Evolutionary conservation across 257 asterid genomes (phyloP).

Genomic region (Plantago major): DNA sequence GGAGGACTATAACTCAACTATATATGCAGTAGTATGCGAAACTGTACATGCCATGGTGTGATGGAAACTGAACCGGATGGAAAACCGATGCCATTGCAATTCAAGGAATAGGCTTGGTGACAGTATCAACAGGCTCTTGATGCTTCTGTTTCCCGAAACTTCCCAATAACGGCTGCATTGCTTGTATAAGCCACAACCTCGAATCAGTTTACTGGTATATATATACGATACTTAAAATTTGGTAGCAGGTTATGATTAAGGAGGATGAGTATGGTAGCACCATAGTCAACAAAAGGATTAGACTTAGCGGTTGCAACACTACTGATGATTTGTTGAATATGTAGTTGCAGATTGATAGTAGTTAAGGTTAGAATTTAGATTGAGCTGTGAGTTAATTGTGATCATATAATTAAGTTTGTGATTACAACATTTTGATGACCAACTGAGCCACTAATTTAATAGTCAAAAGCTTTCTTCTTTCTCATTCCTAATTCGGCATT

Average conservation of each 20-base stretch:
- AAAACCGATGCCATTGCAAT: slow-evolving; percentile 59
- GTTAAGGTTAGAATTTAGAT: no score
- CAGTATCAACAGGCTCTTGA: slow-evolving; percentile 86
- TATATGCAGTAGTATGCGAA: slow-evolving; percentile 71
- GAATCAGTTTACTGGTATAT: slow-evolving; percentile 78
- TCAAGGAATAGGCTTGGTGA: slow-evolving; percentile 77
- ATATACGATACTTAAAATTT: neutral
- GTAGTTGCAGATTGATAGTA: no score
- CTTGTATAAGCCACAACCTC: slow-evolving; percentile 88
- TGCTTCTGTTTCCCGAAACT: slow-evolving; percentile 70
- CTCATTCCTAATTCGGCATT: no score
- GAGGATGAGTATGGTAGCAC: neutral
- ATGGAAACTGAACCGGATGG: slow-evolving; percentile 75
- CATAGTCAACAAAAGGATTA: no score
- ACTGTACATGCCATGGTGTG: slow-evolving; percentile 51
- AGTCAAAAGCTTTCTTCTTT: no score
- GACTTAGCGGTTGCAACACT: no score
- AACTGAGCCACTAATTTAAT: no score
- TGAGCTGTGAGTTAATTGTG: no score
- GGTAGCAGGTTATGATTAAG: no score
- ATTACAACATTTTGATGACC: no score
- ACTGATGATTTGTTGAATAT: no score
- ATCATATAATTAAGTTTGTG: no score
- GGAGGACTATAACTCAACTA: slow-evolving; percentile 53
- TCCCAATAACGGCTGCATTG: slow-evolving; percentile 76